Percentiles rank a stretch among this genome's conserved stretches.
phyloP scores from a whole-genome alignment of 768 basidiomycete genomes.

The Rickenella mellea region DNA sequence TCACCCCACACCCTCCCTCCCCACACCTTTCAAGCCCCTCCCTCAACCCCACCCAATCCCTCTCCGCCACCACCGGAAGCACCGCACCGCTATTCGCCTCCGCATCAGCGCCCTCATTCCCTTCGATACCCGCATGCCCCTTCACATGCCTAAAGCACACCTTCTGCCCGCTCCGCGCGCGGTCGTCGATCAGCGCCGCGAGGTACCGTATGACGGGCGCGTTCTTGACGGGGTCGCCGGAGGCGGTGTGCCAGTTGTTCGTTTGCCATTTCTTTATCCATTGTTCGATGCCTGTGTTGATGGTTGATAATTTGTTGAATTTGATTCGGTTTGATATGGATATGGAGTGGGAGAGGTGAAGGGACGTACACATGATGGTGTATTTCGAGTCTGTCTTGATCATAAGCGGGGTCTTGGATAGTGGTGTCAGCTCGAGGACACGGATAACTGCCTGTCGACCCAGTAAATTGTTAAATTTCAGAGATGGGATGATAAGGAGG shows the following conservation, averaged over 20 bases:
- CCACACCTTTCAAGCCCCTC: background rate
- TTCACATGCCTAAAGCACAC: conserved; percentile 65
- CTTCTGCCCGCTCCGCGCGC: conserved; percentile 39
- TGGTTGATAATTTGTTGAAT: background rate
- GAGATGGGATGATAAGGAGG: no score
- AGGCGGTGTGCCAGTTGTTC: conserved; percentile 39
- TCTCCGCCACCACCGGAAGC: conserved; percentile 32
- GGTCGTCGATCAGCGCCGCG: conserved; percentile 45
- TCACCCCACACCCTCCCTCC: no score
- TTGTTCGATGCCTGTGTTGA: conserved; percentile 43
- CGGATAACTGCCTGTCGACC: conserved; percentile 68
- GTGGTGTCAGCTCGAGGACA: conserved; percentile 65
- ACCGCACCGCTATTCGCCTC: conserved; percentile 54
- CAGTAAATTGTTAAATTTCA: background rate
- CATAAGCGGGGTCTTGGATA: conserved; percentile 41
- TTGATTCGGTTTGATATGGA: background rate
- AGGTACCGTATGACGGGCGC: conserved; percentile 61
- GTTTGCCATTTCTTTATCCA: conserved; percentile 66
- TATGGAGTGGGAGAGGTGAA: conserved; percentile 3
- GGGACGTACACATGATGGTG: conserved; percentile 58
- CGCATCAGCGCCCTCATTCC: conserved; percentile 82
- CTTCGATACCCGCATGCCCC: conserved; percentile 67
- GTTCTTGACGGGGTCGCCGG: conserved; percentile 63
- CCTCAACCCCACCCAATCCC: conserved; percentile 41
- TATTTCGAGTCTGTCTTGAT: conserved; percentile 87